Evolutionary conservation across 2,329 filamentous ascomycete genomes (phyloP).

Genomic region (Clarireedia hainanense): DNA sequence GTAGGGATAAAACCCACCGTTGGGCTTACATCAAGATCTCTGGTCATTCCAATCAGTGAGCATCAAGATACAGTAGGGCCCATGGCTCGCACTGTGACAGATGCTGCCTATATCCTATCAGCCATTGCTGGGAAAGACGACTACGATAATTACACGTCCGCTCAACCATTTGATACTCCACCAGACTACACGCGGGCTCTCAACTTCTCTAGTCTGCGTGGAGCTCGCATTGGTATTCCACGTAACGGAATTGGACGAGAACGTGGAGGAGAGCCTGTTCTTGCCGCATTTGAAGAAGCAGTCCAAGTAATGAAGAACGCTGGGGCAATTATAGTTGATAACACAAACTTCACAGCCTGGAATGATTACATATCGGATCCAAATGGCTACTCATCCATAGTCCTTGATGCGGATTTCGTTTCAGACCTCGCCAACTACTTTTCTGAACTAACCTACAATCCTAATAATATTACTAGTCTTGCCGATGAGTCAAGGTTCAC

Average conservation of each 20-base stretch:
- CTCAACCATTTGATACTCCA: slow-evolving; percentile 44
- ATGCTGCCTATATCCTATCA: slow-evolving; percentile 38
- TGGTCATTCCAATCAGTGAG: slow-evolving; percentile 55
- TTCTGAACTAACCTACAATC: slow-evolving; percentile 36
- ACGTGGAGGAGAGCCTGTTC: too few species aligned
- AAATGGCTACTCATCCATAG: too few species aligned
- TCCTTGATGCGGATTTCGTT: too few species aligned
- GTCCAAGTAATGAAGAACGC: too few species aligned
- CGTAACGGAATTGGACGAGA: too few species aligned
- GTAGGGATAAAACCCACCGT: slow-evolving; percentile 62
- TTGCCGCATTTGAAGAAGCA: too few species aligned
- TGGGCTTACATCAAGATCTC: slow-evolving; percentile 50
- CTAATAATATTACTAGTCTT: slow-evolving; percentile 44
- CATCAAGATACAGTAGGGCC: slow-evolving; percentile 57
- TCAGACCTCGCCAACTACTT: too few species aligned
- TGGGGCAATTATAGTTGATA: too few species aligned
- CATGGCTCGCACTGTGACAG: slow-evolving; percentile 57
- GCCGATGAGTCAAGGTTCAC: slow-evolving; percentile 48
- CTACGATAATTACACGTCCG: slow-evolving; percentile 20
- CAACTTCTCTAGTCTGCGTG: slow-evolving; percentile 40
- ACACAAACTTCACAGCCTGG: too few species aligned
- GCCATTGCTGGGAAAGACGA: slow-evolving; percentile 24
- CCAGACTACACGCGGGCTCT: slow-evolving; percentile 49
- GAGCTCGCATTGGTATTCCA: too few species aligned
- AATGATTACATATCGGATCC: too few species aligned